Evolutionary conservation across 371 early-diverging fungal genomes (phyloP), one percentile per base, ranked within the genome.

Genomic region (Mucor irregularis): DNA sequence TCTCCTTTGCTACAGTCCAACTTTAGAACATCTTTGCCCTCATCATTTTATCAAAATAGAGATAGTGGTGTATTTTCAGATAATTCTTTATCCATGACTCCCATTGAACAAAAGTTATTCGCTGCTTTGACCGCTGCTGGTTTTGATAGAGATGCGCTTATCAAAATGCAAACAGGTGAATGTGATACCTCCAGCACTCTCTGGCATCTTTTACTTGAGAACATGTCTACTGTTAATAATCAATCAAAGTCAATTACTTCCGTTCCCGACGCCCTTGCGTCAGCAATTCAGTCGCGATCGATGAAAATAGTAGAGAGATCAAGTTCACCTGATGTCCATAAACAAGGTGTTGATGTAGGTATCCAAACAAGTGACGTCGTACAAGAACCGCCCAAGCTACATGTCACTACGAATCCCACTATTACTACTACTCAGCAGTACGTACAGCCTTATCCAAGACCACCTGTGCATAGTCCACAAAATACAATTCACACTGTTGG

Each of bases 131-230:
- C 70, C 4, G 69, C 76, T 5, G 76, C 86, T 11, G 92, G 92
- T 3, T 77, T 92, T 38, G 87, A 92, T 60, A 75, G 75, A 30
- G 71, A 69, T 17, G 81, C 88, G 17, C 56, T 86, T 25, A 76
- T 70, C 33, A 82, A 83, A 38, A 86, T 90, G 52, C 83, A 83
- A 19, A 62, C 82, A 4, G 80, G 87, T 38, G 73, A 82, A 16
- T 87, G 90, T 50, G 87, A 90, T 59, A 76, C 84, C 2, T 74
- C 80, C 30, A 81, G 84, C 42, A 89, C 88, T 9, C 67, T 90
- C 10, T 92, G 90, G 90, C 86, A 88, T 55, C 66, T 90, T 39
- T 66, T 90, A 7, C 63, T 90, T 22, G 80, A 78, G 17, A 76
- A 74, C 10, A 53, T 65, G 46, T 48, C 52, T 5, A 37, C 26